Percentiles rank a stretch among this genome's conserved stretches.
phyloP scores from a whole-genome alignment of 2,329 filamentous ascomycete genomes.

The Fusarium sp. region DNA sequence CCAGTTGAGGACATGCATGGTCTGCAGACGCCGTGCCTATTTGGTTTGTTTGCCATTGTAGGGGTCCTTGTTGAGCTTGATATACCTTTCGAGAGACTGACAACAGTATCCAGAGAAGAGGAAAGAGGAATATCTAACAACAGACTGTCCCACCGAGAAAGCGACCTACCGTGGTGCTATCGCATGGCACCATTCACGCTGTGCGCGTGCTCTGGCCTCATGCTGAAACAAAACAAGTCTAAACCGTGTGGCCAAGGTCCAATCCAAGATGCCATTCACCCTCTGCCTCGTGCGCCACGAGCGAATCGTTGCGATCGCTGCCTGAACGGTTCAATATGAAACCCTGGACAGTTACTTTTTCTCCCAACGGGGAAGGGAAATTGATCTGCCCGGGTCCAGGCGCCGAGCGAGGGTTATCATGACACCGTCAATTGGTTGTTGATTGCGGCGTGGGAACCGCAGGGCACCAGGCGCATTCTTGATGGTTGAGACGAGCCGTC shows the following conservation, averaged over 20 bases:
- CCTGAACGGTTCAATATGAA: conserved; percentile 45
- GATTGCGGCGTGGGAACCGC: neutral
- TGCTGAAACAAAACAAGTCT: conserved; percentile 50
- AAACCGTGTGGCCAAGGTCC: conserved; percentile 45
- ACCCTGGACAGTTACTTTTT: conserved; percentile 35
- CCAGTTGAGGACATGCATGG: conserved; percentile 38
- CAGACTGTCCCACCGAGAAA: conserved; percentile 12
- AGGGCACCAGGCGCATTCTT: conserved; percentile 6
- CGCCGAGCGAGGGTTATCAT: conserved; percentile 37
- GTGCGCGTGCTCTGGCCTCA: conserved; percentile 43
- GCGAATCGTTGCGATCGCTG: conserved; percentile 40
- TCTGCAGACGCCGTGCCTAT: conserved; percentile 38
- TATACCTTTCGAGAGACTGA: conserved; percentile 9
- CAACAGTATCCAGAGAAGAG: conserved; percentile 7
- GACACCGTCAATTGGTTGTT: conserved; percentile 30
- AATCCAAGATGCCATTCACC: conserved; percentile 38
- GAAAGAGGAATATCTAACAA: conserved; percentile 16
- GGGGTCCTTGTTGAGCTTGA: conserved; percentile 35
- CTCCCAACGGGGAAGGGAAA: conserved; percentile 29
- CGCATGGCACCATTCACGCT: conserved; percentile 39
- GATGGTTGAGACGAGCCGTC: conserved; percentile 5
- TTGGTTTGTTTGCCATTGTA: conserved; percentile 37
- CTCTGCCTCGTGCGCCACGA: conserved; percentile 34
- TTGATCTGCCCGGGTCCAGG: conserved; percentile 43
- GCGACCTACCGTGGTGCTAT: conserved; percentile 14